Percentiles rank a stretch among this genome's conserved stretches.
Evolutionary conservation across 768 basidiomycete species (phyloP).

Genomic region (Lactifluus pinguis): DNA sequence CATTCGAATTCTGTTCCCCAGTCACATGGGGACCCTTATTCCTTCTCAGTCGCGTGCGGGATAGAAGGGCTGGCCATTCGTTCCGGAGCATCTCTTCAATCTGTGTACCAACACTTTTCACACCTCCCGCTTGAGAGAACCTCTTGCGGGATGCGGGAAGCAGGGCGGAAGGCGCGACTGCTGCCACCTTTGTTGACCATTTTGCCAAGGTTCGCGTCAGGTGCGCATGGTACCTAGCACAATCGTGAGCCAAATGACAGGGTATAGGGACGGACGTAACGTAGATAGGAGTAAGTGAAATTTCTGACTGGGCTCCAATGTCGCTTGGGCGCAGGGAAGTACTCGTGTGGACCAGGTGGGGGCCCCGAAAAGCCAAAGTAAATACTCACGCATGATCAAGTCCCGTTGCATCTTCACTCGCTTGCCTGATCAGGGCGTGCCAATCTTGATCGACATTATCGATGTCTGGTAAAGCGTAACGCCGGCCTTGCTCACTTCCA

Average conservation of each 20-base stretch:
- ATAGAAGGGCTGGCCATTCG: conserved; percentile 50
- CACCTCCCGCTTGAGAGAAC: conserved; percentile 40
- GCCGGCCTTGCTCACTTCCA: conserved; percentile 5
- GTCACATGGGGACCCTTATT: conserved; percentile 37
- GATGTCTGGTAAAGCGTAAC: conserved; percentile 10
- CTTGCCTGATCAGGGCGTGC: conserved; percentile 13
- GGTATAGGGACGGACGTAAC: neutral
- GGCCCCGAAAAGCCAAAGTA: conserved; percentile 25
- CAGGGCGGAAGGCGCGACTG: conserved; percentile 74
- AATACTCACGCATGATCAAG: conserved; percentile 18
- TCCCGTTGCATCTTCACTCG: conserved; percentile 12
- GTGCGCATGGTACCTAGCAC: conserved; percentile 52
- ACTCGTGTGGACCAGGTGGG: neutral
- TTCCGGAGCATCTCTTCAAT: conserved; percentile 59
- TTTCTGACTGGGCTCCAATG: neutral
- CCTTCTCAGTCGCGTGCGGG: conserved; percentile 52
- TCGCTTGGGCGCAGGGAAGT: neutral
- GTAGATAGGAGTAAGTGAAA: neutral
- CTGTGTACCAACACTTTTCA: conserved; percentile 61
- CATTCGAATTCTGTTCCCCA: conserved; percentile 23
- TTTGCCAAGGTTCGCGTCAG: conserved; percentile 75
- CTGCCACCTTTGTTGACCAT: conserved; percentile 95
- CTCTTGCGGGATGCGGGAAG: conserved; percentile 61
- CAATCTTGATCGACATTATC: conserved; percentile 19
- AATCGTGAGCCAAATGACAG: conserved; percentile 8